Percentiles rank a stretch among this genome's conserved stretches.
Evolutionary conservation across 1,139 yeast species (phyloP).

Genomic region (Kodamaea sp.): DNA sequence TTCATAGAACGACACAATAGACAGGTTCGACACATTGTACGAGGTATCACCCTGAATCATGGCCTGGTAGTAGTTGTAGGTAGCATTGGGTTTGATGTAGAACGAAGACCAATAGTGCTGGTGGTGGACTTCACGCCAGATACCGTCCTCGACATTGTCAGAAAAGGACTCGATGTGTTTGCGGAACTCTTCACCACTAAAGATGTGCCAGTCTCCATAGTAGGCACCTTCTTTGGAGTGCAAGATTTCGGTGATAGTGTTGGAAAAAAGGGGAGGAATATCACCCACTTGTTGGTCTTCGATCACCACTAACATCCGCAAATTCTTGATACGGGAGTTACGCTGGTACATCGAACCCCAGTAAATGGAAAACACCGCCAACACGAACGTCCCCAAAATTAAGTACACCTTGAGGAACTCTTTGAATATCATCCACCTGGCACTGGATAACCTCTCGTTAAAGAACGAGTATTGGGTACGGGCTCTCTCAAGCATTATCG

Average conservation of each 20-base stretch:
- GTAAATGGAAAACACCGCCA: slow-evolving; percentile 39
- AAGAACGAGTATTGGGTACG: too few species aligned
- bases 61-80: slow-evolving; percentile 28
- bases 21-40: slow-evolving; percentile 29
- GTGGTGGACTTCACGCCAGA: slow-evolving; percentile 40
- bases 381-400: slow-evolving; percentile 31
- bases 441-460: slow-evolving; percentile 22
- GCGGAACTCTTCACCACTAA: slow-evolving; percentile 15
- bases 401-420: slow-evolving; percentile 14
- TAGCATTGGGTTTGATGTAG: slow-evolving; percentile 36
- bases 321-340: slow-evolving; percentile 27
- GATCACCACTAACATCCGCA: slow-evolving; percentile 42
- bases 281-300: slow-evolving; percentile 36
- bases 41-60: slow-evolving; percentile 24
- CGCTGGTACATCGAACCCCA: slow-evolving; percentile 47
- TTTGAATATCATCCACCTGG: slow-evolving; percentile 16
- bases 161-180: slow-evolving; percentile 19
- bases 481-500: too few species aligned
- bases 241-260: slow-evolving; percentile 22
- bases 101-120: slow-evolving; percentile 48
- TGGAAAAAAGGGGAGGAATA: slow-evolving; percentile 35
- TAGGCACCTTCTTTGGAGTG: slow-evolving; percentile 18
- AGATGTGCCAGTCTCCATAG: slow-evolving; percentile 25
- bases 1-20: slow-evolving; percentile 33
- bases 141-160: slow-evolving; percentile 26